A percentile compares a stretch with the other conserved stretches of the same genome.
Evolutionary conservation across 225 moss, liverwort and hornwort genomes (phyloP).

Genomic region (Sphagnum tenellum): DNA sequence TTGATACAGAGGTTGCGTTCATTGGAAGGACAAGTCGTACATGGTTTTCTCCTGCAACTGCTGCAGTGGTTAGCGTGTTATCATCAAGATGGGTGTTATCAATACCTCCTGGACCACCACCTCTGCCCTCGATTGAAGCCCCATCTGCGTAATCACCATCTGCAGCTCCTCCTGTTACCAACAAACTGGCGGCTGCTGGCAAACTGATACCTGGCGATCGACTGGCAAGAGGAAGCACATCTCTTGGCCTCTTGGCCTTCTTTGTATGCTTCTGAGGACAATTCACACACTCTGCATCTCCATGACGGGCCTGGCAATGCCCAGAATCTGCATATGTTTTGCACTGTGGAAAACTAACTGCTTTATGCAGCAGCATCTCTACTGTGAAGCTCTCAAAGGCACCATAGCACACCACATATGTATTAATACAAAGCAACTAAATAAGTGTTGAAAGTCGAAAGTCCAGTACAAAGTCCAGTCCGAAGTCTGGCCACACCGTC

Average conservation of each 20-base stretch:
- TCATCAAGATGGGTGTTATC: conserved; percentile 55
- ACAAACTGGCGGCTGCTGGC: conserved; percentile 28
- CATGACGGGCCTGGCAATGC: conserved; percentile 56
- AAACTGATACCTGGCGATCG: no score
- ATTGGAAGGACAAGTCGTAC: conserved; percentile 46
- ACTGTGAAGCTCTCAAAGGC: no score
- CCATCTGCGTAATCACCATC: conserved; percentile 48
- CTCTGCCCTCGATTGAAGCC: conserved; percentile 53
- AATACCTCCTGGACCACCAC: conserved; percentile 31
- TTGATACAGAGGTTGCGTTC: conserved; percentile 48
- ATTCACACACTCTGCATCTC: conserved; percentile 58
- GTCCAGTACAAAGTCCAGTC: no score
- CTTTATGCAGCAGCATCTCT: no score
- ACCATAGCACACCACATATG: no score
- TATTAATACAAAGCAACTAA: no score
- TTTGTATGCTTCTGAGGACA: conserved; percentile 70
- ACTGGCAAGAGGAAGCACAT: conserved; percentile 29
- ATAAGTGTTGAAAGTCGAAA: no score
- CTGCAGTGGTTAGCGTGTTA: conserved; percentile 10
- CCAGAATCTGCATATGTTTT: no score
- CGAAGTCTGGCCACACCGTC: no score
- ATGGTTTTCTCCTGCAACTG: conserved; percentile 32
- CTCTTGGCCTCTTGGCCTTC: conserved; percentile 49
- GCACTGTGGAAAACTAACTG: no score
- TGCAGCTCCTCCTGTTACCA: conserved; percentile 33